Conservation (phyloP, 2,329 filamentous ascomycete genomes). For the Chaetomium strumarium region DNA sequence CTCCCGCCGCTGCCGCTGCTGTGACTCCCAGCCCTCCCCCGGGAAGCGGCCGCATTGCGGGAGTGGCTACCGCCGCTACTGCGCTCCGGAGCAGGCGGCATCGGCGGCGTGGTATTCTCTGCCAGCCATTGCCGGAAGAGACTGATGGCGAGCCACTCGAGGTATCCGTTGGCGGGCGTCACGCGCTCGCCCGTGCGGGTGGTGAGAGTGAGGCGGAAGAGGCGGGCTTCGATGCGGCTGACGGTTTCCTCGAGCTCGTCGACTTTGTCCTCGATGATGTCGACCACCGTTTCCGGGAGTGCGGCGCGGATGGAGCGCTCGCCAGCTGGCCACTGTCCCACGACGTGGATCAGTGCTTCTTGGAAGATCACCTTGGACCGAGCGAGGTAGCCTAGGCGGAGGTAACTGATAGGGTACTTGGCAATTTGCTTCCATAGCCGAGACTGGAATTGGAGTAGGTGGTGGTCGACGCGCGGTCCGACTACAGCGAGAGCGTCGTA, state of each 20-base stretch:
- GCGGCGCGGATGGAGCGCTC: conserved; percentile 69
- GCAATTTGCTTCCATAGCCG: conserved; percentile 93
- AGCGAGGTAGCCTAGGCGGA: conserved; percentile 82
- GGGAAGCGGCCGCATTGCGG: background rate
- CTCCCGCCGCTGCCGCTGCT: conserved; percentile 20
- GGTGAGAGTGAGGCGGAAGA: conserved; percentile 75
- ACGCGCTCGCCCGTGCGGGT: conserved; percentile 79
- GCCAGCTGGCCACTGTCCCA: conserved; percentile 85
- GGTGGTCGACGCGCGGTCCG: conserved; percentile 85
- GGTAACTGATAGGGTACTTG: conserved; percentile 88
- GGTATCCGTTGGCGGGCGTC: conserved; percentile 68
- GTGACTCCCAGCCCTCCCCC: conserved; percentile 16
- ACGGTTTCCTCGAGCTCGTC: conserved; percentile 85
- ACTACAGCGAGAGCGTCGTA: conserved; percentile 88
- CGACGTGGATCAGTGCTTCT: conserved; percentile 86
- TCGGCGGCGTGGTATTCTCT: conserved; percentile 75
- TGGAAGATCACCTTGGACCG: conserved; percentile 78
- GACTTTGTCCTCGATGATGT: conserved; percentile 91
- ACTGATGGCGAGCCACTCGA: conserved; percentile 84
- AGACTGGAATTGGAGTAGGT: conserved; percentile 84
- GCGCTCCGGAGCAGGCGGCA: conserved; percentile 31
- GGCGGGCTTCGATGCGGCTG: conserved; percentile 68
- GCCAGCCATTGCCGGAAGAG: conserved; percentile 91
- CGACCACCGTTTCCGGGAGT: conserved; percentile 70
- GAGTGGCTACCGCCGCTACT: conserved; percentile 19